Evolutionary conservation across 805 yeast species (phyloP), one percentile per base, ranked within the genome.

Genomic region (Spathaspora girioi): DNA sequence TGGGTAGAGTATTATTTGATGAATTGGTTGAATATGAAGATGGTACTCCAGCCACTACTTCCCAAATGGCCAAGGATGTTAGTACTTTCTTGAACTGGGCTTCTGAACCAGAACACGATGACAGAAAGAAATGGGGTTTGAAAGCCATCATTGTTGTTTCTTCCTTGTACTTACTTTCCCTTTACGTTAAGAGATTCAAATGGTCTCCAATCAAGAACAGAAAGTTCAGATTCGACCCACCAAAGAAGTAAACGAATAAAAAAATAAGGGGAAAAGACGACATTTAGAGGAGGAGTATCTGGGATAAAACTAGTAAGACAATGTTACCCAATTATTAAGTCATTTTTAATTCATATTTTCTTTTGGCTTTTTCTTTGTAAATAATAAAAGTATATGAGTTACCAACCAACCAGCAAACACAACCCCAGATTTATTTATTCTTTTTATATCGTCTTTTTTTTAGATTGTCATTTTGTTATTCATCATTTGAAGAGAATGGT

Each of bases 51-150:
- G 98, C 99, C 50, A 85, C 98, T 50, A 87, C 98, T 57, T 86
- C 98, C 52, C 99, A 94, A 80, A 92, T 93, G 98, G 99, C 99
- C 61, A 94, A 94, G 82, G 99, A 94, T 74, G 99, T 94, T 52
- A 77, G 90, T 56, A 84, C 90, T 49, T 94, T 94, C 87, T 84
- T 94, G 73, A 88, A 92, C 82, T 94, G 99, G 99, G 90, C 97
- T 59, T 78, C 97, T 53, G 97, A 91, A 78, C 99, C 99, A 56
- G 99, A 94, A 79, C 97, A 88, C 65, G 99, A 94, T 66, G 97
- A 91, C 70, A 88, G 99, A 80, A 94, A 94, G 86, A 89, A 87
- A 78, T 80, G 87, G 73, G 99, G 99, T 78, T 78, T 89, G 72
- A 94, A 94, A 81, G 97, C 97, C 49, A 67, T 94, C 59, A 78